Conservation (phyloP, 2,329 filamentous ascomycete genomes). For the Coccinonectria pachysandricola region DNA sequence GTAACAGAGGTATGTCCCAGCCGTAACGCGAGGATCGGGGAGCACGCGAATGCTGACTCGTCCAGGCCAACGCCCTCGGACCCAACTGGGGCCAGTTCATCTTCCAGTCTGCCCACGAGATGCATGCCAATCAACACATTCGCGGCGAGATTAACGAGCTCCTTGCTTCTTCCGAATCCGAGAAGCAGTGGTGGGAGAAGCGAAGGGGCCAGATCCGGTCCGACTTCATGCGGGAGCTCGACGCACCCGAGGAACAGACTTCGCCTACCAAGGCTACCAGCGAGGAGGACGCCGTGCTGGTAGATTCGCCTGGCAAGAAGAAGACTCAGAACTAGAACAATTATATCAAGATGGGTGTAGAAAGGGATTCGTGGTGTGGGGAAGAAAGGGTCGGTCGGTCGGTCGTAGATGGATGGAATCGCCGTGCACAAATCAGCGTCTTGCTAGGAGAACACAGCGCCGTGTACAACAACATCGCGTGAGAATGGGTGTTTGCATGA, state of each 20-base stretch:
- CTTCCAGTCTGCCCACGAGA: slow-evolving; percentile 96
- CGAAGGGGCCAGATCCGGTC: slow-evolving; percentile 62
- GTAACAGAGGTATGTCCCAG: slow-evolving; percentile 62
- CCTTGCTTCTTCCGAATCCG: slow-evolving; percentile 56
- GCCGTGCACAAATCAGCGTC: no score
- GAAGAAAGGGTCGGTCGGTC: no score
- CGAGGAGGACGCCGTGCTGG: slow-evolving; percentile 53
- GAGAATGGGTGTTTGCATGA: no score
- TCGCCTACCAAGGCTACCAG: slow-evolving; percentile 28
- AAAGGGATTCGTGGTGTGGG: no score
- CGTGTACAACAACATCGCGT: no score
- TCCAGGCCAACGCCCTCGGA: slow-evolving; percentile 77
- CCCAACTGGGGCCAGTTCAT: slow-evolving; percentile 89
- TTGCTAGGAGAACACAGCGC: no score
- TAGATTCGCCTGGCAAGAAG: slow-evolving; percentile 52
- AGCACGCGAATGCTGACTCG: background rate
- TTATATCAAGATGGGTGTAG: slow-evolving; percentile 1
- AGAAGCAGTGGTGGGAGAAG: slow-evolving; percentile 91
- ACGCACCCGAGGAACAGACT: slow-evolving; percentile 47
- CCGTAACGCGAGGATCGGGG: background rate
- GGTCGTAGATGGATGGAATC: no score
- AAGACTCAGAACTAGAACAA: slow-evolving; percentile 37
- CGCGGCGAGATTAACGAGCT: slow-evolving; percentile 67
- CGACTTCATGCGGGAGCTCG: slow-evolving; percentile 78
- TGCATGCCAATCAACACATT: slow-evolving; percentile 72